Evolutionary conservation across 805 yeast species (phyloP).

Genomic region (Nakazawaea laoshanensis): DNA sequence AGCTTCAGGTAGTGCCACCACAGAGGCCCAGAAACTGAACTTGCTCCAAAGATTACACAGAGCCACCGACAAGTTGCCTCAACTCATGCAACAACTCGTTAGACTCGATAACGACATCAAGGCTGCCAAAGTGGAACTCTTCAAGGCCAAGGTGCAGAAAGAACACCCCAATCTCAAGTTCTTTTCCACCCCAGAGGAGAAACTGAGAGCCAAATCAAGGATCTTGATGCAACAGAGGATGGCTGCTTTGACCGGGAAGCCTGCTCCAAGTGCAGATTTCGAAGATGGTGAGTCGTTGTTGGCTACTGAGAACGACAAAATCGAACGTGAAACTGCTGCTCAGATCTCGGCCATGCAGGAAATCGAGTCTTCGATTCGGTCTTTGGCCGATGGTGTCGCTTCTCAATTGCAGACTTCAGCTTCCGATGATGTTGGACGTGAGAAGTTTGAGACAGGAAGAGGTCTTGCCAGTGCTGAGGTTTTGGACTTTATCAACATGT

Average conservation of each 20-base stretch:
- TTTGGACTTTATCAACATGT: constrained; percentile 47
- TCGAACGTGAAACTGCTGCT: constrained; percentile 43
- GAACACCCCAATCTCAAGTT: constrained; percentile 78
- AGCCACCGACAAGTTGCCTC: constrained; percentile 69
- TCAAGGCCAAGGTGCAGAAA: constrained; percentile 43
- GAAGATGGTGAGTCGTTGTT: constrained; percentile 48
- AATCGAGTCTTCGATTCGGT: constrained; percentile 62
- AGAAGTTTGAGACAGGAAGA: constrained; percentile 75
- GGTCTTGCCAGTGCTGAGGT: constrained; percentile 65
- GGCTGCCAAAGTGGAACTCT: constrained; percentile 53
- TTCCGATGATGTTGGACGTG: constrained; percentile 38
- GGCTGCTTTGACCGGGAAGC: constrained; percentile 87
- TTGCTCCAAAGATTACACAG: constrained; percentile 48
- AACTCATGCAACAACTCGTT: constrained; percentile 53
- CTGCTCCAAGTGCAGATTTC: constrained; percentile 34
- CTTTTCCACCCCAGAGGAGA: constrained; percentile 73
- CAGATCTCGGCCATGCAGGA: constrained; percentile 60
- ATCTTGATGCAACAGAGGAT: constrained; percentile 76
- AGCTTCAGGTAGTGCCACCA: constrained; percentile 19
- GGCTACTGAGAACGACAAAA: constrained; percentile 39
- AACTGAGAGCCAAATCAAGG: constrained; percentile 70
- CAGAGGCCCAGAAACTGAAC: constrained; percentile 37
- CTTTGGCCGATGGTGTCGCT: constrained; percentile 35
- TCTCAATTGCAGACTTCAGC: constrained; percentile 20
- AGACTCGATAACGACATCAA: constrained; percentile 63